Conservation (phyloP, 345 rosid genomes). For the Camelina neglecta region DNA sequence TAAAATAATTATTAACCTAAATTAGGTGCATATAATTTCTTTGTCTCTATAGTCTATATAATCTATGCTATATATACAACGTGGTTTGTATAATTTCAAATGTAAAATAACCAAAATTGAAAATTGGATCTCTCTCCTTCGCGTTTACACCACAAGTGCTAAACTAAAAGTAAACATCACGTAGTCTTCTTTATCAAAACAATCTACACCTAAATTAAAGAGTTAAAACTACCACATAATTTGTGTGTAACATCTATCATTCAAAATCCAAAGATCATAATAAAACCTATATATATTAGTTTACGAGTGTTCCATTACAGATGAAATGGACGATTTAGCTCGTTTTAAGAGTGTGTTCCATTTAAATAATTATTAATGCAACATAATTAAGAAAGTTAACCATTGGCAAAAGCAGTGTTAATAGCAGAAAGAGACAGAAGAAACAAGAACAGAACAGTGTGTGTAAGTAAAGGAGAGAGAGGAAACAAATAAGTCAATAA, state of each 20-base stretch:
- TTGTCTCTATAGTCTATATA: too few species aligned
- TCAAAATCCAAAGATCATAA: too few species aligned
- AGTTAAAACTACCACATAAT: too few species aligned
- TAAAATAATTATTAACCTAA: neutral
- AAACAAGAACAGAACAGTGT: slow-evolving; percentile 31
- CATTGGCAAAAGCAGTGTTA: neutral
- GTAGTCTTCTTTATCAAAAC: neutral
- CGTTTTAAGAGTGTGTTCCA: neutral
- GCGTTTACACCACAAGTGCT: slow-evolving; percentile 3
- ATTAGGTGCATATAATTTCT: neutral
- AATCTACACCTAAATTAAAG: too few species aligned
- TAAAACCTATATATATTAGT: neutral
- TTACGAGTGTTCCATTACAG: too few species aligned
- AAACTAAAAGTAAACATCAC: slow-evolving; percentile 5
- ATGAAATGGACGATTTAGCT: too few species aligned
- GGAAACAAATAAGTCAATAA: slow-evolving; percentile 39
- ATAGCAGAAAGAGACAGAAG: neutral
- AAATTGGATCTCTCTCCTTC: slow-evolving; percentile 6
- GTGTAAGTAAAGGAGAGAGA: too few species aligned
- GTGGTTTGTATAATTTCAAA: neutral
- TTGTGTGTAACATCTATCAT: too few species aligned
- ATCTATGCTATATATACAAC: too few species aligned
- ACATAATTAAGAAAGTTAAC: neutral
- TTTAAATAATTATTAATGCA: too few species aligned
- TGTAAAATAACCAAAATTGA: neutral